Evolutionary conservation across 2,329 filamentous ascomycete genomes (phyloP), one percentile per base, ranked within the genome.

Genomic region (Beauveria caledonica): DNA sequence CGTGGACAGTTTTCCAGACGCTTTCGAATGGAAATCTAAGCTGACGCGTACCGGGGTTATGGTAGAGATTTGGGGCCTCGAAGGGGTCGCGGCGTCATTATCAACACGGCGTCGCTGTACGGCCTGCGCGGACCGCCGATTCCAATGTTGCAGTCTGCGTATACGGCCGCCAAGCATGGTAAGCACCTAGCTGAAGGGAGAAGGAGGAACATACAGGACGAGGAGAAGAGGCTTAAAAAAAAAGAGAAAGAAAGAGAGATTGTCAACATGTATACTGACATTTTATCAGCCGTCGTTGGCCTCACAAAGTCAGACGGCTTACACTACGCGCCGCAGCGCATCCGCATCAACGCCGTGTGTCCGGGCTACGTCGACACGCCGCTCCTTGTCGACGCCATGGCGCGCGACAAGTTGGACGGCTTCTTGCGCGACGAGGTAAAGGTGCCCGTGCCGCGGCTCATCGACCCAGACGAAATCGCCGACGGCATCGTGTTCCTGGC

Each of bases 291-390:
- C 33, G 76, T 82, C 5, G 65, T 83, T 54, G 80, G 80, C 0
- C 70, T 86, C 50, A 83, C 80, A 9, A 78, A 75, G 66, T 76
- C 76, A 2, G 82, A 85, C 63, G 82, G 78, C 1, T 76, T 78
- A 53, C 73, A 75, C 1, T 85, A 85, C 69, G 79, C 77, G 1
- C 66, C 73, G 4, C 66, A 74, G 53, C 77, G 76, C 3, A 83
- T 86, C 60, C 78, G 82, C 53, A 80, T 86, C 68, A 86, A 86
- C 65, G 81, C 81, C 3, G 78, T 86, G n/a, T 84, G 83, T 60
- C 83, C 82, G 0, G 80, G 76, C 10, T 80, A 77, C 63, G 72
- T 80, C 39, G 67, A 70, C 27, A 46, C 42, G 53, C 53, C 53
- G 40, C 53, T 55, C 5, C 9, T 46, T 23, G 11, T 8, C 40